Evolutionary conservation across 129 eudicot species (phyloP).

Genomic region (Glebionis coronaria): DNA sequence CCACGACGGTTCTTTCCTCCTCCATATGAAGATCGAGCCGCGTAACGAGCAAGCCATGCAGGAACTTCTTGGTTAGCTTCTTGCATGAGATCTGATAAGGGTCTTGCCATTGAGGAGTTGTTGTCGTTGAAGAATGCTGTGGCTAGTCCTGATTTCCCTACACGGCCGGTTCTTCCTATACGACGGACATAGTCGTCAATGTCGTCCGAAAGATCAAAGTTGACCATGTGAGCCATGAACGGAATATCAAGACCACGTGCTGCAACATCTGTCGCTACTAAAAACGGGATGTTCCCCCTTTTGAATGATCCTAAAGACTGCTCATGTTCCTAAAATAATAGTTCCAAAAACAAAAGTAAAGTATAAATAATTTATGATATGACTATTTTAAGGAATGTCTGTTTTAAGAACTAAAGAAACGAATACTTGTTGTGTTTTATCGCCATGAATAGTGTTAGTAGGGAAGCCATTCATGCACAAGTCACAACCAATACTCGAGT

Average conservation of each 20-base stretch:
- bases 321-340: conserved; percentile 65
- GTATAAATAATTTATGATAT: no score
- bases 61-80: conserved; percentile 91
- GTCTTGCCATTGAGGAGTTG: no score
- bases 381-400: no score
- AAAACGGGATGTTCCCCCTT: conserved; percentile 76
- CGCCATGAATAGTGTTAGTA: conserved; percentile 82
- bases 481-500: conserved; percentile 71
- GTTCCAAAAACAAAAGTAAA: conserved; percentile 12
- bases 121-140: conserved; percentile 93
- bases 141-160: conserved; percentile 86
- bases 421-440: no score
- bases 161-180: conserved; percentile 97
- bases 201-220: conserved; percentile 92
- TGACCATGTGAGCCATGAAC: conserved; percentile 87
- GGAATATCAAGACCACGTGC: conserved; percentile 97
- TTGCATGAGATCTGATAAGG: no score
- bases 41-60: conserved; percentile 75
- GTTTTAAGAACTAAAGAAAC: conserved; percentile 8
- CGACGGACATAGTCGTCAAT: no score
- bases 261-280: conserved; percentile 95
- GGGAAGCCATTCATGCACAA: conserved; percentile 77
- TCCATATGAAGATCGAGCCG: conserved; percentile 53
- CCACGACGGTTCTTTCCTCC: conserved; percentile 61
- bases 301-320: conserved; percentile 84